Evolutionary conservation across 2,329 filamentous ascomycete genomes (phyloP).

Genomic region (Septoria linicola): DNA sequence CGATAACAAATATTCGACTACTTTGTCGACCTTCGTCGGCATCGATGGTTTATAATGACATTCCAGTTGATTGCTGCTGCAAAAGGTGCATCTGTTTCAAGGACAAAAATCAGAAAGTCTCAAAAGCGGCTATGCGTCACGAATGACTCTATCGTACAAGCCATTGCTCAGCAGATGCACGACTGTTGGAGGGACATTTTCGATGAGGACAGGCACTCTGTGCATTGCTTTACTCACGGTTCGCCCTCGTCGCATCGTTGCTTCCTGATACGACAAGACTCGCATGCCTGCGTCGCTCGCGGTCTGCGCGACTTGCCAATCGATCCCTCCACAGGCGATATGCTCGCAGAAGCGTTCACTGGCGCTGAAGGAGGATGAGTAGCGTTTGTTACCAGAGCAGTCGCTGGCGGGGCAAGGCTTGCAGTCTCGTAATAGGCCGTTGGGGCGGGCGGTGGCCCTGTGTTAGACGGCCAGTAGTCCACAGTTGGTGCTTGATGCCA

Average conservation of each 20-base stretch:
- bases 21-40: conserved; percentile 66
- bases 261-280: conserved; percentile 78
- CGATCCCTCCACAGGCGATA: not conserved
- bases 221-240: too few relatives aligned
- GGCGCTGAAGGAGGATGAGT: too few relatives aligned
- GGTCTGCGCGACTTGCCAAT: conserved; percentile 12
- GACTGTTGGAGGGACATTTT: too few relatives aligned
- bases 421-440: not conserved
- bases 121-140: too few relatives aligned
- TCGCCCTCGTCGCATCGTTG: conserved; percentile 84
- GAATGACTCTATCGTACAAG: too few relatives aligned
- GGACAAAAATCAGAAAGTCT: too few relatives aligned
- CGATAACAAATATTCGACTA: conserved; percentile 47
- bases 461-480: not conserved
- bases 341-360: too few relatives aligned
- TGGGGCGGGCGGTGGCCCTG: too few relatives aligned
- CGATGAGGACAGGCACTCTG: too few relatives aligned
- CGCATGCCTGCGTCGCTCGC: conserved; percentile 65
- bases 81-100: conserved; percentile 75
- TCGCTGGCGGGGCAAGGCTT: too few relatives aligned
- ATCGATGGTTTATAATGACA: conserved; percentile 87
- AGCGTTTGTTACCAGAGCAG: too few relatives aligned
- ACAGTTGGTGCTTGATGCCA: not conserved
- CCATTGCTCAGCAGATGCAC: too few relatives aligned
- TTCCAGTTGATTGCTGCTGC: conserved; percentile 75